Evolutionary conservation across 805 yeast species (phyloP), one percentile per base, ranked within the genome.

Genomic region (Candida berthetii): DNA sequence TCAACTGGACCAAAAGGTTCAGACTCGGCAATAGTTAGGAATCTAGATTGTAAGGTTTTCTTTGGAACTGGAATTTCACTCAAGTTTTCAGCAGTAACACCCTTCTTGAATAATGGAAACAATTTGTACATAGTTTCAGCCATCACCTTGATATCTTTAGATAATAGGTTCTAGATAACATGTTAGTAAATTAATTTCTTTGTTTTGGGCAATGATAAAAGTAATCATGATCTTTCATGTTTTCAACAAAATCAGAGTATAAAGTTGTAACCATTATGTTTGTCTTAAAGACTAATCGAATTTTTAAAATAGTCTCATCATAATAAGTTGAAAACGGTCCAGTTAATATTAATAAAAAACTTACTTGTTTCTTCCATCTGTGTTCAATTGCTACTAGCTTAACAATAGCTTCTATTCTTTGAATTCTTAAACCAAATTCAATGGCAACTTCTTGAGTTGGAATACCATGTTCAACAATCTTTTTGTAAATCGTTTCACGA

Each of bases 1-100:
- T 93, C 98, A 6, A 89, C 74, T 5, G 97, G 96, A 7, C 96
- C 96, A 60, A 91, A 90, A 9, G 96, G 96, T 66, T 89, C 95
- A 22, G 89, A 81, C 65, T 91, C 99, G 9, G 96, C 91, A 60
- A 91, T 82, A 11, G 95, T 84, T 58, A 87, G 65, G 69, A 90
- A 90, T 49, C 91, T 72, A 48, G 95, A 87, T 48, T 79, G 80
- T 48, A 82, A 69, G 3, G 96, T 85, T 64, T 83, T 86, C 49
- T 79, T 75, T 27, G 96, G 96, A 39, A 85, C 80, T 28, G 96
- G 96, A 69, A 90, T 86, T 69, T 91, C 96, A n/a, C 96, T 85
- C 57, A 89, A 70, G 58, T 88, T 85, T 57, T 90, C 96, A 9
- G 80, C 57, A 35, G 50, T 71, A 53, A 50, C 49, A 42, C 66